phyloP scores from a whole-genome alignment of 2,329 filamentous ascomycete genomes.

The Monilinia aucupariae region DNA sequence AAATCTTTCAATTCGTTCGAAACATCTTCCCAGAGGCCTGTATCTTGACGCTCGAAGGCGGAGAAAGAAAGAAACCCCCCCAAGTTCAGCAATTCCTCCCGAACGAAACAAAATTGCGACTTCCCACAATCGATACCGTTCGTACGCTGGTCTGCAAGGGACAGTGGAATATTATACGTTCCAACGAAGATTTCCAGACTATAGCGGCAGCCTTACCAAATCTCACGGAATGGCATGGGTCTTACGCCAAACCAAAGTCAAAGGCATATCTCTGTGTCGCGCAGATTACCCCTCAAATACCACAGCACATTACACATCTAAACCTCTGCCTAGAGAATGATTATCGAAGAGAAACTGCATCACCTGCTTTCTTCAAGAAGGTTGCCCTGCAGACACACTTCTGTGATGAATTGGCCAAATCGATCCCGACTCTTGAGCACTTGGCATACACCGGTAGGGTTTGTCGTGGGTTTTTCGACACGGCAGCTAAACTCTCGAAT shows the following conservation, averaged over 20 bases:
- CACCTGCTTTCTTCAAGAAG: slow-evolving; percentile 57
- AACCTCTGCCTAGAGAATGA: slow-evolving; percentile 68
- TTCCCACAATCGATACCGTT: slow-evolving; percentile 43
- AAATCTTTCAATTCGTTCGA: slow-evolving; percentile 61
- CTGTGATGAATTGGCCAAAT: slow-evolving; percentile 56
- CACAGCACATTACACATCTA: slow-evolving; percentile 54
- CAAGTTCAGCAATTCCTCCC: slow-evolving; percentile 53
- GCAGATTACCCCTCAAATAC: slow-evolving; percentile 53
- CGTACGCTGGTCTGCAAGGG: slow-evolving; percentile 66
- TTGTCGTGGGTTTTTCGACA: slow-evolving; percentile 63
- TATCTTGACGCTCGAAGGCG: slow-evolving; percentile 69
- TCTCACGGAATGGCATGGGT: slow-evolving; percentile 50
- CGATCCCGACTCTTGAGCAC: slow-evolving; percentile 58
- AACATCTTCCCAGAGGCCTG: slow-evolving; percentile 51
- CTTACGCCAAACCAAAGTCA: slow-evolving; percentile 63
- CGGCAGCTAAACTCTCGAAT: slow-evolving; percentile 47
- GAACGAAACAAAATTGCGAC: slow-evolving; percentile 10
- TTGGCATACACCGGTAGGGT: slow-evolving; percentile 68
- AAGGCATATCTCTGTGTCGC: slow-evolving; percentile 69
- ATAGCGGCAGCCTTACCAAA: slow-evolving; percentile 60
- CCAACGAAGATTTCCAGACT: slow-evolving; percentile 55
- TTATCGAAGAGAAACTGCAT: slow-evolving; percentile 58
- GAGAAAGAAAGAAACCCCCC: slow-evolving; percentile 69
- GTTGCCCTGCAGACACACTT: slow-evolving; percentile 55
- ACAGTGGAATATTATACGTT: slow-evolving; percentile 70